phyloP scores from a whole-genome alignment of 805 yeast species.

The Saccharomycopsis capsularis region DNA sequence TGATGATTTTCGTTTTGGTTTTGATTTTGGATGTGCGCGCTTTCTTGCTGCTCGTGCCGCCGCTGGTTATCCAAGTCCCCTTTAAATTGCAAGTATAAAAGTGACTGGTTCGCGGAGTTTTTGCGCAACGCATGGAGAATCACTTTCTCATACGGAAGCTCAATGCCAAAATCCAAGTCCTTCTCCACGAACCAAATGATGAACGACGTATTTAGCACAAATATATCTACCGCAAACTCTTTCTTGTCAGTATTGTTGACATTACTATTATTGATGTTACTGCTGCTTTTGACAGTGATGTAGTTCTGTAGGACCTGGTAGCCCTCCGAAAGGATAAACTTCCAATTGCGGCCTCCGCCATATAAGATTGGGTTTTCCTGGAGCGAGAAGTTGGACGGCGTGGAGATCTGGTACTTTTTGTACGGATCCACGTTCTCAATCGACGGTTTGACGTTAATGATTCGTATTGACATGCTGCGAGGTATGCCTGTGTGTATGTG shows the following conservation, averaged over 20 bases:
- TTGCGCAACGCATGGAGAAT: slow-evolving; percentile 24
- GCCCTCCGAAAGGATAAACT: too few relatives aligned
- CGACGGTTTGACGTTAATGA: slow-evolving; percentile 25
- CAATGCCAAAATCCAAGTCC: slow-evolving; percentile 31
- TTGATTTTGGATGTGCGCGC: too few relatives aligned
- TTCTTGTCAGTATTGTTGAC: background rate
- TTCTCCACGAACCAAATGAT: slow-evolving; percentile 33
- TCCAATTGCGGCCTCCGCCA: slow-evolving; percentile 21
- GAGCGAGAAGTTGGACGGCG: slow-evolving; percentile 16
- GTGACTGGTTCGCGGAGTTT: background rate
- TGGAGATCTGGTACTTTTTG: slow-evolving; percentile 9
- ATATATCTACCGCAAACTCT: slow-evolving; percentile 28
- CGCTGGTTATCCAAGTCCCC: too few relatives aligned
- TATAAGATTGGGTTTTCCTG: slow-evolving; percentile 21
- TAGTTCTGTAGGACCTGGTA: too few relatives aligned
- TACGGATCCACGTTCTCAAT: slow-evolving; percentile 21
- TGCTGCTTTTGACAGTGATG: background rate
- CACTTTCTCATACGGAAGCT: slow-evolving; percentile 29
- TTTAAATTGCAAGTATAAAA: slow-evolving; percentile 22
- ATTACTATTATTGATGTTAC: background rate
- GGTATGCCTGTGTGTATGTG: too few relatives aligned
- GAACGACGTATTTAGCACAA: slow-evolving; percentile 32
- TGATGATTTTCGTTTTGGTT: too few relatives aligned
- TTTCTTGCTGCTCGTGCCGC: too few relatives aligned
- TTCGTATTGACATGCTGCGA: background rate